Evolutionary conservation across 2,329 filamentous ascomycete genomes (phyloP), one percentile per base, ranked within the genome.

Genomic region (Cylindrodendrum hubeiense): DNA sequence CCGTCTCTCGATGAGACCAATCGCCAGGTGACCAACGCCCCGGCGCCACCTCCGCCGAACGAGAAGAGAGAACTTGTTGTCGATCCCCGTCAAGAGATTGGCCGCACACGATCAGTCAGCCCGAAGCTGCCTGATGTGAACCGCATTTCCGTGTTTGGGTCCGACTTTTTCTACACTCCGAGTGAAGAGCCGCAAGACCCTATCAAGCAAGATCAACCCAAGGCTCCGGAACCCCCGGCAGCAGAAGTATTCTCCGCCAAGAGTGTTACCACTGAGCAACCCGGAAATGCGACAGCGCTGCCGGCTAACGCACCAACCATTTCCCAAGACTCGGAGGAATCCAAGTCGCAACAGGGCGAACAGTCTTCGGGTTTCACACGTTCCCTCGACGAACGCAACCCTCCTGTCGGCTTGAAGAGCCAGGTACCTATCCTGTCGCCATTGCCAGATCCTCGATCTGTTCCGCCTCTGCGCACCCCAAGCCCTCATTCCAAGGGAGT

Each of bases 61-160:
- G 47, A 50, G 6, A 58, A 59, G 15, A 59, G 62, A 12, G 67
- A 65, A 28, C 34, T 63, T 13, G 49, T 39, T 9, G 46, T 67
- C 30, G 67, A 71, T 53, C 47, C 67, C 7, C 43, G 65, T 9
- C 28, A 39, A 17, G 71, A 71, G 4, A 66, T 70, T 41, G 67
- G 72, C 8, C 61, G 69, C 3, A 72, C 70, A 8, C 77, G 81
- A 41, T 88, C 87, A 1, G 81, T 81, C 1, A 89, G 88, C 66
- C 88, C 87, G 0, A 84, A 86, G 67, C 80, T 91, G 19, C 89
- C 89, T 10, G 82, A 87, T 65, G 71, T 91, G 4, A 80, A 83
- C 13, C 86, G 88, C 26, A 81, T 90, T 79, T 91, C 89, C 44
- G 82, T 82, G 1, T 91, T 91, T 73, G 87, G 87, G 1, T 80